phyloP scores from a whole-genome alignment of 2,329 filamentous ascomycete species.

The Ilyonectria destructans region DNA sequence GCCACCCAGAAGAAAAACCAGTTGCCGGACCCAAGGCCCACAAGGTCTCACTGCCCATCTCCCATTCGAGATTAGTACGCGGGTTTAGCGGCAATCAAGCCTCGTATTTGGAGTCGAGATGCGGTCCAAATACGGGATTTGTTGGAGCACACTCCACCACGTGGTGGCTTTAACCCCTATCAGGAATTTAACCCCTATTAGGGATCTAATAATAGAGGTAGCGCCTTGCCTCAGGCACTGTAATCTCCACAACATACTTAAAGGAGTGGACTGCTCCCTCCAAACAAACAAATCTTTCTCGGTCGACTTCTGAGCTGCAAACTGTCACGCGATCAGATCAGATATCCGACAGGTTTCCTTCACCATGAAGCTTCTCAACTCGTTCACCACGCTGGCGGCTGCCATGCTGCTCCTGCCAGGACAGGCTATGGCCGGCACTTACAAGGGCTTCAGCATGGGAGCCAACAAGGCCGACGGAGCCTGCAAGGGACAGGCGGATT shows the following conservation, averaged over 20 bases:
- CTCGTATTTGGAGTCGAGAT: not conserved
- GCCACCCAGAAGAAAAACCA: not conserved
- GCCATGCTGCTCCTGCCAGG: constrained; percentile 40
- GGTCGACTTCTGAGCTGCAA: not conserved
- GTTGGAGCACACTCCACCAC: not conserved
- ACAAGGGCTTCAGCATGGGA: constrained; percentile 47
- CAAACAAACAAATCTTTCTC: not conserved
- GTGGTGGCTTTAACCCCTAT: not conserved
- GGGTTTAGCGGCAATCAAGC: not conserved
- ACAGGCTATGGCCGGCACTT: constrained; percentile 42
- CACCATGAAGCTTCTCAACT: constrained; percentile 42
- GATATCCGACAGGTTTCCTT: not conserved
- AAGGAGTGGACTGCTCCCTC: not conserved
- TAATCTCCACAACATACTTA: not conserved
- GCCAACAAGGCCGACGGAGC: constrained; percentile 43
- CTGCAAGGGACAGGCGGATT: constrained; percentile 45
- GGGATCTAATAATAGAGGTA: not conserved
- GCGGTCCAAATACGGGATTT: not conserved
- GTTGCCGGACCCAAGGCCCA: not conserved
- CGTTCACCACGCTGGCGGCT: constrained; percentile 24
- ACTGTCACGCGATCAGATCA: not conserved
- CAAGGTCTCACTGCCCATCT: not conserved
- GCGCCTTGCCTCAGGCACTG: not conserved
- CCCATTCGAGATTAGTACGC: constrained; percentile 1
- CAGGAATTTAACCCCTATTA: not conserved